Evolutionary conservation across 2,329 filamentous ascomycete genomes (phyloP).

Genomic region (Aureobasidium sp.): DNA sequence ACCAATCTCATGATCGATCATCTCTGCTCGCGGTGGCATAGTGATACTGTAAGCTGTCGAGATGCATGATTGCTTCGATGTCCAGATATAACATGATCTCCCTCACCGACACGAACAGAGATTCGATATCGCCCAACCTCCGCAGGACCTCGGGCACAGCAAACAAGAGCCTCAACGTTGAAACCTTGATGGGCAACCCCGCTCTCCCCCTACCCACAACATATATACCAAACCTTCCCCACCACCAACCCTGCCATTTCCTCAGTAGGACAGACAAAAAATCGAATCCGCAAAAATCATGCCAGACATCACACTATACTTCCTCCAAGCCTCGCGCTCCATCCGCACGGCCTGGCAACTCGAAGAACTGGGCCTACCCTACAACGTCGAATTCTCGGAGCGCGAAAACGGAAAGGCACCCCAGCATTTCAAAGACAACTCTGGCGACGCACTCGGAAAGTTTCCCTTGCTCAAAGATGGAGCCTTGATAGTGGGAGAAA

Average conservation of each 20-base stretch:
- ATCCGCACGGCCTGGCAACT: constrained; percentile 43
- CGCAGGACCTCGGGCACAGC: neutral
- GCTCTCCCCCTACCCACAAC: neutral
- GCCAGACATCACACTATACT: constrained; percentile 38
- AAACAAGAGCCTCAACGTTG: neutral
- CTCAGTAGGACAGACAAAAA: too few species aligned
- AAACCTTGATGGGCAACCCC: constrained; percentile 14
- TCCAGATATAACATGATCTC: too few species aligned
- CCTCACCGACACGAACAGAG: too few species aligned
- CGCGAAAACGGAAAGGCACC: constrained; percentile 36
- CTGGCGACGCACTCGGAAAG: constrained; percentile 39
- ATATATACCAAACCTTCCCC: neutral
- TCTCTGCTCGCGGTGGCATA: too few species aligned
- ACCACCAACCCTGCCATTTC: neutral
- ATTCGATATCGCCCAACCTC: neutral
- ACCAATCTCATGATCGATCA: neutral
- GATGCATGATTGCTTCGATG: too few species aligned
- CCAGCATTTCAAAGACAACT: constrained; percentile 36
- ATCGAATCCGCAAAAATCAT: neutral
- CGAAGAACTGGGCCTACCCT: constrained; percentile 38
- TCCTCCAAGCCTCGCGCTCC: constrained; percentile 41
- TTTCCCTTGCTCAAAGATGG: constrained; percentile 40
- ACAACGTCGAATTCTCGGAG: constrained; percentile 35
- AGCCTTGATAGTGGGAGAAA: constrained; percentile 36
- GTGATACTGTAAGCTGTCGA: too few species aligned